Conservation (phyloP, 345 rosid genomes). For the Acer saccharum region DNA sequence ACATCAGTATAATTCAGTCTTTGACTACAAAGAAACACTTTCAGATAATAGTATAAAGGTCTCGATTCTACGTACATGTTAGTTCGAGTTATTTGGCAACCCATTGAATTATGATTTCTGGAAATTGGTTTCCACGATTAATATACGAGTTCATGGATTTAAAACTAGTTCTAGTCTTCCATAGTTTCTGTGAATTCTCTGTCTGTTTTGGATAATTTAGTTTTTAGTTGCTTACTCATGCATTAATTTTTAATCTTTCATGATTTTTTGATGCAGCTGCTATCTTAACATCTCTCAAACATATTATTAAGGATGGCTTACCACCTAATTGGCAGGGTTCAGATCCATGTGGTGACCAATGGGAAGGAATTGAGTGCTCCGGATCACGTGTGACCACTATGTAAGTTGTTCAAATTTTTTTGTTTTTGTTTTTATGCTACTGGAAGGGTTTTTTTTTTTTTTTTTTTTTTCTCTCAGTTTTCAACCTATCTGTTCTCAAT, state of each 20-base stretch:
- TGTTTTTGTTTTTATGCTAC: not conserved
- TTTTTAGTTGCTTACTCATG: not conserved
- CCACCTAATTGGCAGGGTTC: slow-evolving; percentile 50
- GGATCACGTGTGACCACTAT: slow-evolving; percentile 41
- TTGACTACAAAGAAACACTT: not conserved
- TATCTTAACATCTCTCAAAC: slow-evolving; percentile 35
- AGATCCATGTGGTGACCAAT: slow-evolving; percentile 48
- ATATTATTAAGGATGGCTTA: slow-evolving; percentile 1
- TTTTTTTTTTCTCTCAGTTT: too few relatives aligned
- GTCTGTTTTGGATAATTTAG: not conserved
- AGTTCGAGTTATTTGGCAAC: not conserved
- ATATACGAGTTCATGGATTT: too few relatives aligned
- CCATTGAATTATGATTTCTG: not conserved
- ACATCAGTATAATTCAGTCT: not conserved
- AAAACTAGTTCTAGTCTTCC: not conserved
- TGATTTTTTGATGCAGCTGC: slow-evolving; percentile 30
- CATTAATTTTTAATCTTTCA: not conserved
- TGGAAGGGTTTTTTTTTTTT: not conserved
- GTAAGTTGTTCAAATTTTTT: slow-evolving; percentile 26
- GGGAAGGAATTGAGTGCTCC: slow-evolving; percentile 51
- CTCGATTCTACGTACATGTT: not conserved
- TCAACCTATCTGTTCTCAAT: not conserved
- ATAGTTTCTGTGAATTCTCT: not conserved
- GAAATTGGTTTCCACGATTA: too few relatives aligned
- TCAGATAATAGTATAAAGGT: not conserved